Percentiles rank a stretch among this genome's conserved stretches.
Evolutionary conservation across 1,139 yeast species (phyloP).

Genomic region (Kluyveromyces marxianus): DNA sequence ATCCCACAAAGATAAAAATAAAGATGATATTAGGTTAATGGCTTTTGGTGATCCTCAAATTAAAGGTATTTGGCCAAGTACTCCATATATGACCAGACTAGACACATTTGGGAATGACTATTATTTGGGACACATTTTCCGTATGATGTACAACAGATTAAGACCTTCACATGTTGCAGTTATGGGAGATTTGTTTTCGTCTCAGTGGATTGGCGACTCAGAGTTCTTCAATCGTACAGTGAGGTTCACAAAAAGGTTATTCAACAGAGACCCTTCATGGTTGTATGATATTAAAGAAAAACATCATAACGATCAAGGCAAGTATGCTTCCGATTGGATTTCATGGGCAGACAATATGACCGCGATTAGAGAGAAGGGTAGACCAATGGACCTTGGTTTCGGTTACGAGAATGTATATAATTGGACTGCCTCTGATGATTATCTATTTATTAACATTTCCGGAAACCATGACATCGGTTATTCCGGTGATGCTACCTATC

Average conservation of each 20-base stretch:
- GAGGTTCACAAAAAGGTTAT: constrained; percentile 60
- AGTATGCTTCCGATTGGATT: constrained; percentile 23
- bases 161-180: constrained; percentile 78
- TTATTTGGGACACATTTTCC: constrained; percentile 76
- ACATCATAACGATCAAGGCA: constrained; percentile 21
- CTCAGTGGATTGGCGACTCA: constrained; percentile 88
- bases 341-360: constrained; percentile 41
- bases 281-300: constrained; percentile 14
- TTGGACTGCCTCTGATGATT: constrained; percentile 44
- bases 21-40: constrained; percentile 49
- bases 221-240: constrained; percentile 76
- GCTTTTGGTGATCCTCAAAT: constrained; percentile 97
- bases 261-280: constrained; percentile 26
- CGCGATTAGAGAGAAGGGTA: constrained; percentile 30
- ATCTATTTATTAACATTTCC: constrained; percentile 65
- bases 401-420: constrained; percentile 55
- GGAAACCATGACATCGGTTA: constrained; percentile 97
- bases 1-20: constrained; percentile 20
- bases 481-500: constrained; percentile 89
- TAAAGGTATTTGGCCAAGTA: constrained; percentile 70
- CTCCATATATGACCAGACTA: constrained; percentile 65
- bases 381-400: constrained; percentile 41
- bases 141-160: constrained; percentile 51
- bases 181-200: constrained; percentile 89
- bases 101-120: constrained; percentile 87